Evolutionary conservation across 2,329 filamentous ascomycete species (phyloP).

Genomic region (Aschersonia sp.): DNA sequence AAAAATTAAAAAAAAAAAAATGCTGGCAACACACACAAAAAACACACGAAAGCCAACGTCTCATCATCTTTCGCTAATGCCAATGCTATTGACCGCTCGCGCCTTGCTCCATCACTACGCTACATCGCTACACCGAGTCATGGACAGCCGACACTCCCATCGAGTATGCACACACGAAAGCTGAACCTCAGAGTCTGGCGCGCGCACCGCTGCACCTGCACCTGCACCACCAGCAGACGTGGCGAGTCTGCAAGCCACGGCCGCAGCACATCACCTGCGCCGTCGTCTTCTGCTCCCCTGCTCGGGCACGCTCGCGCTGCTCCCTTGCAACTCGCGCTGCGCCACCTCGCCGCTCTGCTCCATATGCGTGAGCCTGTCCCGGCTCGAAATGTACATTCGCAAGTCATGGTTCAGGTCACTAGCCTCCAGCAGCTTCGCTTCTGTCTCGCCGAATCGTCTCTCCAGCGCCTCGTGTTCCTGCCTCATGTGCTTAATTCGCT

Average conservation of each 20-base stretch:
- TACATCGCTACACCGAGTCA: too few relatives aligned
- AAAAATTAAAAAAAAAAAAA: too few relatives aligned
- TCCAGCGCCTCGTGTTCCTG: constrained; percentile 43
- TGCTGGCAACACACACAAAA: too few relatives aligned
- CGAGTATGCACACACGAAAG: too few relatives aligned
- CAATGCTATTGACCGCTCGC: too few relatives aligned
- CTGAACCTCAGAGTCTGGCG: too few relatives aligned
- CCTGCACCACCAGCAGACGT: too few relatives aligned
- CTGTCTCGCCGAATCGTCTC: constrained; percentile 40
- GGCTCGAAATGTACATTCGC: constrained; percentile 72
- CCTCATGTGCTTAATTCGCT: constrained; percentile 63
- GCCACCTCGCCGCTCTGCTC: constrained; percentile 42
- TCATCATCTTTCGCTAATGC: too few relatives aligned
- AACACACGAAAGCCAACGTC: too few relatives aligned
- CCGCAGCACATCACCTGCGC: constrained; percentile 20
- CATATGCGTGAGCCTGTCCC: constrained; percentile 64
- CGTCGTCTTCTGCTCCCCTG: constrained; percentile 36
- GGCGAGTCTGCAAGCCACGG: neutral
- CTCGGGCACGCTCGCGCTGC: constrained; percentile 52
- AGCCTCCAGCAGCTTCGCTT: constrained; percentile 54
- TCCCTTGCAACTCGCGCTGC: constrained; percentile 61
- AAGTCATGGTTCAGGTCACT: constrained; percentile 79
- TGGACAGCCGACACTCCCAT: too few relatives aligned
- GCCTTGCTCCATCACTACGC: too few relatives aligned
- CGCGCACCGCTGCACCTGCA: too few relatives aligned